Evolutionary conservation across 345 rosid genomes (phyloP).

Genomic region (Odontarrhena argentea): DNA sequence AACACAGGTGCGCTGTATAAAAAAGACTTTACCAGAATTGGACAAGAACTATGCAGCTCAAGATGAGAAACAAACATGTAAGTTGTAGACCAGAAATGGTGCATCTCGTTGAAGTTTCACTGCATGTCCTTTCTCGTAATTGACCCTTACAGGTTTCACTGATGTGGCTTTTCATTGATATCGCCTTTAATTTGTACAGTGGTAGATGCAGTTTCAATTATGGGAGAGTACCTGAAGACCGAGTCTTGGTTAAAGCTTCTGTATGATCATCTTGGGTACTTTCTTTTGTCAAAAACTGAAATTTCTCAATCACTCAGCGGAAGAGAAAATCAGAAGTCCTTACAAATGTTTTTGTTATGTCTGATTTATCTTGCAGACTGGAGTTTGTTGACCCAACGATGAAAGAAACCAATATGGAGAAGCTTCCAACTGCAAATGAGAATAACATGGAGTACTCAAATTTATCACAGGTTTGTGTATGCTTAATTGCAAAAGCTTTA

Average conservation of each 20-base stretch:
- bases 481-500: neutral
- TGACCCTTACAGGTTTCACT: conserved; percentile 8
- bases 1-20: conserved; percentile 62
- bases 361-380: conserved; percentile 49
- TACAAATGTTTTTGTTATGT: neutral
- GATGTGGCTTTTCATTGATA: conserved; percentile 27
- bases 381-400: conserved; percentile 45
- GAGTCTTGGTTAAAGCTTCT: conserved; percentile 84
- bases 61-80: conserved; percentile 76
- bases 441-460: conserved; percentile 41
- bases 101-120: conserved; percentile 1
- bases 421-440: conserved; percentile 34
- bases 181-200: conserved; percentile 47
- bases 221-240: conserved; percentile 78
- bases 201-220: conserved; percentile 64
- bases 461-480: conserved; percentile 52
- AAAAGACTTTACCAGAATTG: conserved; percentile 53
- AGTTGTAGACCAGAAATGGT: conserved; percentile 12
- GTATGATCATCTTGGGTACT: conserved; percentile 64
- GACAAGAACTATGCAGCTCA: conserved; percentile 82
- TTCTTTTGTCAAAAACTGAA: neutral
- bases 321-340: conserved; percentile 1
- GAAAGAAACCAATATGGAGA: conserved; percentile 45
- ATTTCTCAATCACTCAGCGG: neutral
- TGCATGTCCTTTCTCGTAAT: neutral